phyloP scores from a whole-genome alignment of 2,329 filamentous ascomycete genomes.

The Colletotrichum simmondsii region DNA sequence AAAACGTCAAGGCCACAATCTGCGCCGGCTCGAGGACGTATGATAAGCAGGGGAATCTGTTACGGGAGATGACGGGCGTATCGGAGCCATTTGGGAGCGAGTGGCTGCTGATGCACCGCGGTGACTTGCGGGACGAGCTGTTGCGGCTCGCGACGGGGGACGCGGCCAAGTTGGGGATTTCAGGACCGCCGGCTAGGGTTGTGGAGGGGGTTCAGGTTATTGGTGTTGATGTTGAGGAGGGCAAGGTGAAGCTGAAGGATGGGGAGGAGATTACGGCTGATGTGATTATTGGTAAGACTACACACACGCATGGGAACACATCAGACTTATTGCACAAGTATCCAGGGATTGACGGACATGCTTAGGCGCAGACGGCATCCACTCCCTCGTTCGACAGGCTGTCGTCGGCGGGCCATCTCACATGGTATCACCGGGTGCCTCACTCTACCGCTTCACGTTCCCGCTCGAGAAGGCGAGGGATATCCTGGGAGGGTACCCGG shows the following conservation, averaged over 20 bases:
- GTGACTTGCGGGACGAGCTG: slow-evolving; percentile 14
- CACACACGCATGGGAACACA: not conserved
- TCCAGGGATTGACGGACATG: not conserved
- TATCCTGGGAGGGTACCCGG: slow-evolving; percentile 1
- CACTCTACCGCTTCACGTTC: slow-evolving; percentile 26
- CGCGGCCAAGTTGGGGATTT: slow-evolving; percentile 22
- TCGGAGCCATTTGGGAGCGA: slow-evolving; percentile 30
- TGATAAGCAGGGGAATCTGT: slow-evolving; percentile 22
- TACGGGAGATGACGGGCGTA: slow-evolving; percentile 25
- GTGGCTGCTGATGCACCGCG: slow-evolving; percentile 24
- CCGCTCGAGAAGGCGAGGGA: slow-evolving; percentile 10
- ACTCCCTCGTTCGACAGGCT: slow-evolving; percentile 14
- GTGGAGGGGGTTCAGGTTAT: not conserved
- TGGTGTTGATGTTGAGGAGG: slow-evolving; percentile 15
- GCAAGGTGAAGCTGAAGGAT: slow-evolving; percentile 1
- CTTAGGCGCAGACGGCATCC: slow-evolving; percentile 26
- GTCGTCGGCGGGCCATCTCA: slow-evolving; percentile 2
- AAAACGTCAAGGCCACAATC: slow-evolving; percentile 4
- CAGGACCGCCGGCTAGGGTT: slow-evolving; percentile 12
- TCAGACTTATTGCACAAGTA: no score
- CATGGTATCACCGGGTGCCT: slow-evolving; percentile 9
- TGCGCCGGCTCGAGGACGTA: slow-evolving; percentile 24
- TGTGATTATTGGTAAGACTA: slow-evolving; percentile 23
- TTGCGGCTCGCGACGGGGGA: slow-evolving; percentile 21
- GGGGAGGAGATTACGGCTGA: slow-evolving; percentile 8